Evolutionary conservation across 805 yeast species (phyloP), one percentile per base, ranked within the genome.

Genomic region (Naumovozyma castellii): DNA sequence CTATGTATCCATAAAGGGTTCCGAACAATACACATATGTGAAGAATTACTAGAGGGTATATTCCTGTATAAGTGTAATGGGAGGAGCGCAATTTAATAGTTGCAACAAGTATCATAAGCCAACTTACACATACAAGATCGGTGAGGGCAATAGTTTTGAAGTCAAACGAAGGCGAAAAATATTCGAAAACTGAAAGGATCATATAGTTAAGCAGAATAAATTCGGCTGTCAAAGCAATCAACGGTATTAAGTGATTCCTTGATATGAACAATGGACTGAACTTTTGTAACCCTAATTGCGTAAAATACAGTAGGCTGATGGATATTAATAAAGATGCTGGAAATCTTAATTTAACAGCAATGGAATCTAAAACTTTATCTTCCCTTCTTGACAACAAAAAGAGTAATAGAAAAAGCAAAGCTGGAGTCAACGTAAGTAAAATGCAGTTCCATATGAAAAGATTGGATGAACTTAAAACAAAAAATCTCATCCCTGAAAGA

Each of bases 321-420:
- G 90, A 72, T 6, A 72, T 38, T 0, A 56, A 51, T 14, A 80
- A 48, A 15, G 87, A 68, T 3, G 78, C 32, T 1, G 94, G 88
- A 27, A 79, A 68, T 48, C 87, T 71, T 16, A 22, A 10, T 22
- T 22, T 22, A 22, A 22, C 10, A 6, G 27, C 27, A 22, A 22
- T 10, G 10, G 27, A 22, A 22, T 22, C 27, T 6, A 10, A 22
- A 22, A 6, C 27, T 6, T 22, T 6, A 22, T 22, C 10, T 22
- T 54, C 67, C 69, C 57, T 59, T 72, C 40, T 44, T 61, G 44
- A 69, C 68, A 22, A 79, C 61, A n/a, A 71, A 9, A 29, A 32
- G 20, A 77, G 62, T 18, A 82, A 64, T 3, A 74, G 53, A 1
- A 73, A 41, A 9, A 72, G 55, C 1, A 76, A 42, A 0, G 78